Evolutionary conservation across 305 asterid genomes (phyloP), one percentile per base, ranked within the genome.

Genomic region (Solanum hybrid): DNA sequence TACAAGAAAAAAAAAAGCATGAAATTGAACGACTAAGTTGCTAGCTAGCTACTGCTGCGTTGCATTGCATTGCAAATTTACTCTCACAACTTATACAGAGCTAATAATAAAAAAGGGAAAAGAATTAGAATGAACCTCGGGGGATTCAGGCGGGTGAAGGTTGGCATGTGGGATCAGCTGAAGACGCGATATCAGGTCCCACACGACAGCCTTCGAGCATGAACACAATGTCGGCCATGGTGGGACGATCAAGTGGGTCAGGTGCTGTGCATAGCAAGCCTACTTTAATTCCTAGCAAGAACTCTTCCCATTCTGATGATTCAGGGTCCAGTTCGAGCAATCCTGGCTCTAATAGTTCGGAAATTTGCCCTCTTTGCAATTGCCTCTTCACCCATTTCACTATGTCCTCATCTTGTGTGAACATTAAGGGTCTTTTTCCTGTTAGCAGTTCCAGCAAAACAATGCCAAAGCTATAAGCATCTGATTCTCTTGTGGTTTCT

Each of bases 321-420:
- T 95, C 98, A 2, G 98, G 98, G 89, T 95, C 98, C 2, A 95
- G 91, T 89, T 95, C 98, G n/a, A 94, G 95, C 84, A 95, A 85
- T 6, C 98, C 97, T 0, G 98, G 98, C 40, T 95, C 98, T 22
- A 95, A 88, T 29, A 95, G 87, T 77, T 95, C 98, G 2, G 97
- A 92, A 36, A 95, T 92, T 88, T 95, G 98, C 27, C 98, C 98
- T 79, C 91, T 94, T 88, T 94, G 97, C 87, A 95, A 78, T 89
- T 95, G 98, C 87, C 94, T 93, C 87, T 96, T 96, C 88, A 96
- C 98, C 98, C 98, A 96, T 85, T 95, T 94, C 72, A 95, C 98
- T n/a, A 96, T 94, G 40, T 95, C 98, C 42, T 95, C 98, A 5
- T 94, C 96, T 81, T 93, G 90, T 14, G 91, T 92, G 92, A 95